Evolutionary conservation across 2,329 filamentous ascomycete genomes (phyloP), one percentile per base, ranked within the genome.

Genomic region (Fusarium redolens): DNA sequence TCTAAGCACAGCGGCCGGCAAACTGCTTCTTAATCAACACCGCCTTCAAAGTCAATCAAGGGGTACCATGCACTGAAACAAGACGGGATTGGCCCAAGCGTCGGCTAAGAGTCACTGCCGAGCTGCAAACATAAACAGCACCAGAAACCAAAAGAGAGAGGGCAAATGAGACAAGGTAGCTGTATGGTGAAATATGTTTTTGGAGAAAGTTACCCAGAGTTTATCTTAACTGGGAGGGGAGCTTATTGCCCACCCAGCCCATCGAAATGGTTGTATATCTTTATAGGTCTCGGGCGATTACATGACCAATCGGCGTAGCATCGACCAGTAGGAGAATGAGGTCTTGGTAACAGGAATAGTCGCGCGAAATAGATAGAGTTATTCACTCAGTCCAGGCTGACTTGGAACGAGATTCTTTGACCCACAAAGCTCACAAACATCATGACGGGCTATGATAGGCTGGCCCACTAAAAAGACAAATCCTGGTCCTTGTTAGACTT

Each of bases 301-400:
- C 15, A 8, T 3, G 22, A 15, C 3, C 9, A 20, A 2, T 28
- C 22, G 3, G 33, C 22, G 5, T n/a, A 28, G 20, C 14, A 1
- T 50, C 2, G 5, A 7, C n/a, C n/a, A 18, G 7, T 14, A 4
- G 3, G 2, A 33, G 12, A 31, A 50, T 4, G 11, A 18, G 8
- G 0, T 45, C 4, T 10, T 10, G 10, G 2, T 9, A 6, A 2
- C 7, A 4, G 3, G 17, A 22, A 18, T 37, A 15, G 0, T 13
- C 5, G 5, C 5, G 14, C 7, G 4, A 18, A 13, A 4, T 2
- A 12, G 3, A 13, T 14, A 9, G 18, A 22, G 12, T 2, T 7
- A 22, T 14, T 18, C 3, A 7, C 4, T 18, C 7, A 4, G 11
- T 12, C 20, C 5, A 7, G 7, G 20, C 15, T 2, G 18, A n/a